These are phyloP conservation scores for Raphanus hybrid DNA, from an alignment of 441 rosid genomes.

Conservation along the genomic window DNA sequence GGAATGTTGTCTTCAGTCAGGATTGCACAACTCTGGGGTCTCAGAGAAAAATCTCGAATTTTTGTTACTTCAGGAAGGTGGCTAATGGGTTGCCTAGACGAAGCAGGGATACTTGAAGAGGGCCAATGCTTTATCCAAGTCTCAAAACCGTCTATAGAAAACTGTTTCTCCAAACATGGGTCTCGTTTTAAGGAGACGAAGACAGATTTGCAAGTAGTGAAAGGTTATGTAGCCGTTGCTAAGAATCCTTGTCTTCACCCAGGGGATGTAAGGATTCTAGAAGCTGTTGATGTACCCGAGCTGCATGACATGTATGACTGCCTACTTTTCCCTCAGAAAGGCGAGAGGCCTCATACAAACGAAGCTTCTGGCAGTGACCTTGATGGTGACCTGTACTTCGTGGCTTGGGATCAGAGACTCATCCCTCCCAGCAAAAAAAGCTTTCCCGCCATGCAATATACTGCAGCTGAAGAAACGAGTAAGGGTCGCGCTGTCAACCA, in stretches of 20 bases:
- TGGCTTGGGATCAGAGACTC: constrained; percentile 88
- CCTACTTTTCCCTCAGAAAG: constrained; percentile 88
- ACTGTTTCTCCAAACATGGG: constrained; percentile 81
- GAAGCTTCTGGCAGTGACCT: constrained; percentile 99
- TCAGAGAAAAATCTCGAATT: constrained; percentile 87
- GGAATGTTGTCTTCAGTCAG: constrained; percentile 90
- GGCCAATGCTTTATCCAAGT: constrained; percentile 96
- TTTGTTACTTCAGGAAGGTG: constrained; percentile 87
- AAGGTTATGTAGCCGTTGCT: constrained; percentile 76
- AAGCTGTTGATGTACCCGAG: constrained; percentile 85
- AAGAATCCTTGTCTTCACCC: constrained; percentile 99
- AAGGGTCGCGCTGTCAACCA: constrained; percentile 56
- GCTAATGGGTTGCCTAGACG: constrained; percentile 96
- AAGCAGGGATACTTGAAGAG: constrained; percentile 74
- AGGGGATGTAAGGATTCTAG: constrained; percentile 85
- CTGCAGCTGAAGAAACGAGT: constrained; percentile 49
- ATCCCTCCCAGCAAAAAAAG: constrained; percentile 84
- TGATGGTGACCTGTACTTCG: constrained; percentile 92
- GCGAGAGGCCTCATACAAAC: constrained; percentile 87
- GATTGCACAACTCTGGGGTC: constrained; percentile 92
- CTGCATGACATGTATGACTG: constrained; percentile 83
- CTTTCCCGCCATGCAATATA: constrained; percentile 74
- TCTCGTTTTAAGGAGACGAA: constrained; percentile 61
- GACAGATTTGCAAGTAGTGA: constrained; percentile 64
- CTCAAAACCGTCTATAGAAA: constrained; percentile 71